Evolutionary conservation across 495 filamentous ascomycete genomes (phyloP).

Genomic region (Tuber brumale): DNA sequence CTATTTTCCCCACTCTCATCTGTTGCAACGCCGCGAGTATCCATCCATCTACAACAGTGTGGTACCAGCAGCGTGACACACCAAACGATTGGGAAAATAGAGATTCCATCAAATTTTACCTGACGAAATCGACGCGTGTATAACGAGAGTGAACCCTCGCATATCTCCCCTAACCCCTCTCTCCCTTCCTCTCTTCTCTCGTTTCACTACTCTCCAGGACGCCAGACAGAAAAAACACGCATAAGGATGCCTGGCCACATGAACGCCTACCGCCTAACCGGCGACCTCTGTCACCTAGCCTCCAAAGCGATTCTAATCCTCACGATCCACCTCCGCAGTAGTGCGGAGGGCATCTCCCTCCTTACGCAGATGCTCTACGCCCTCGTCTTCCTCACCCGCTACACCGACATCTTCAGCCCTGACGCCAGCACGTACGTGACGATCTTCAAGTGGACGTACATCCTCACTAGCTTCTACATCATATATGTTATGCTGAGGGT

Average conservation of each 20-base stretch:
- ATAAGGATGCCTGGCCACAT: conserved; percentile 8
- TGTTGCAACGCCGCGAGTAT: neutral
- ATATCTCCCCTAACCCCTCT: neutral
- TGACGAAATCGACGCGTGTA: neutral
- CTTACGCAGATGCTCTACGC: conserved; percentile 87
- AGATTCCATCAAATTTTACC: neutral
- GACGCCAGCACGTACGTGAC: conserved; percentile 54
- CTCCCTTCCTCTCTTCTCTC: neutral
- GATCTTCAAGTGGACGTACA: conserved; percentile 80
- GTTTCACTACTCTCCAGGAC: neutral
- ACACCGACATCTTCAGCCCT: conserved; percentile 68
- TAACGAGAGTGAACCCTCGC: neutral
- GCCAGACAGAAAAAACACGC: neutral
- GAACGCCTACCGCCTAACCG: conserved; percentile 73
- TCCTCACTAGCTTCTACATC: conserved; percentile 76
- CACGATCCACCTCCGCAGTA: conserved; percentile 80
- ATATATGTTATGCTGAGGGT: conserved; percentile 78
- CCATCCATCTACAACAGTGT: neutral
- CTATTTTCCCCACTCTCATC: neutral
- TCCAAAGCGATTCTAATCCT: conserved; percentile 86
- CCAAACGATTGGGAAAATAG: neutral
- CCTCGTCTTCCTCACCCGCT: conserved; percentile 76
- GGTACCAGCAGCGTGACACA: neutral
- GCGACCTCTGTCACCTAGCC: conserved; percentile 71
- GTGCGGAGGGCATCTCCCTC: conserved; percentile 92